Conservation (phyloP, 495 filamentous ascomycete species). For the Barbatosphaeria neglecta region DNA sequence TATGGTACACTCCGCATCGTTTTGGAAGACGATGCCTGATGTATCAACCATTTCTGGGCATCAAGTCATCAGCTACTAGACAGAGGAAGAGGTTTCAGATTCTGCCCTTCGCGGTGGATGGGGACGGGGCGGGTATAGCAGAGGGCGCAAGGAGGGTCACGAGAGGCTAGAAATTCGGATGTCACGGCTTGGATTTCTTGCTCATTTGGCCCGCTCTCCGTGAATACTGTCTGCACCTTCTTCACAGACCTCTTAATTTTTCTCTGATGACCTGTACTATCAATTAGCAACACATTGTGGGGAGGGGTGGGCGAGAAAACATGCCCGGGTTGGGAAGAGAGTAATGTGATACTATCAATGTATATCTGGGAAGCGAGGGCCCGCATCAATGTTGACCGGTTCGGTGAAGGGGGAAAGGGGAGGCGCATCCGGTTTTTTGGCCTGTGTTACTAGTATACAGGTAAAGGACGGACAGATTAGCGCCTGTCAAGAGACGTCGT, state of each 20-base stretch:
- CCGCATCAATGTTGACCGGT: neutral
- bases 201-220: neutral
- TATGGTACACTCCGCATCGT: too few species aligned
- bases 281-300: neutral
- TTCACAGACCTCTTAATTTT: neutral
- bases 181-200: neutral
- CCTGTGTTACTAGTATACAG: too few species aligned
- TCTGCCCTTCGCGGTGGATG: too few species aligned
- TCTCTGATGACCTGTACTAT: neutral
- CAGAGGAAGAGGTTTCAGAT: too few species aligned
- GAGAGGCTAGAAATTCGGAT: neutral
- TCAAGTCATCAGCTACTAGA: too few species aligned
- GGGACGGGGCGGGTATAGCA: too few species aligned
- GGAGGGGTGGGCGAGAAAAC: too few species aligned
- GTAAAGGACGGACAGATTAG: neutral
- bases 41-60: too few species aligned
- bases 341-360: neutral
- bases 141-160: too few species aligned
- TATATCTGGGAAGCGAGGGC: neutral
- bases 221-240: neutral
- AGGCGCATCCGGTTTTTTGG: neutral
- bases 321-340: neutral
- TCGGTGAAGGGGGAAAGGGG: neutral
- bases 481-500: neutral
- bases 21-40: too few species aligned